Base-by-base conservation (phyloP, 2,329 filamentous ascomycete species). In the Cladosporium colombiae region DNA sequence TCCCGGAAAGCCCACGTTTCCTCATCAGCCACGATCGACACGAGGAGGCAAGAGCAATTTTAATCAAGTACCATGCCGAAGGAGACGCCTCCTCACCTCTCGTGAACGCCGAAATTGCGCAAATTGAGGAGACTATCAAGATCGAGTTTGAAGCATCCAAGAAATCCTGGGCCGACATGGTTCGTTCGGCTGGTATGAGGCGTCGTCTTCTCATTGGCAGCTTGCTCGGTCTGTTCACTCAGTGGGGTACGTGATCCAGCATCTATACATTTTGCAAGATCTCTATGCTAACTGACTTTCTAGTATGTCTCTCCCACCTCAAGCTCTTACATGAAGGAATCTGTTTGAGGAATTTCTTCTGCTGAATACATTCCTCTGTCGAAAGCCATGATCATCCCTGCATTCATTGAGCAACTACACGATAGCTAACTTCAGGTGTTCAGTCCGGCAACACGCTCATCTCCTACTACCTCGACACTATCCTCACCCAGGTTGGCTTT, bases 101-200 rank as follows among this genome's bases (percentile, higher is more conserved):
- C 16, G 84, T 87, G 44, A 80, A 81, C 62, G 84, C 84, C 10
- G 87, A 89, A 71, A 84, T 88, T 70, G 82, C 82, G 0, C 85
- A 89, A 72, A 89, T 89, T 69, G 78, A 83, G 62, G 80, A 81
- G 4, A 86, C 86, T 0, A 84, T 88, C 73, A 79, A 80, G 46
- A 70, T 85, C 0, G 85, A 88, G 71, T 76, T 84, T 64, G 84
- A 88, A 68, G 75, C 81, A 55, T 82, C 84, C 2, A 83, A 82
- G 68, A 76, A 79, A 56, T 83, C 79, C 67, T 91, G 88, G 74
- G 68, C 84, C 16, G 86, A 89, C 72, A 88, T 90, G 70, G 70
- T 90, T 84, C 65, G 77, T 49, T 82, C 80, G 2, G 77, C 78
- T 23, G 84, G 82, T 49, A 86, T 86, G 71, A 79, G 84, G 33